phyloP scores from a whole-genome alignment of 495 filamentous ascomycete genomes.

The Podospora sp. region DNA sequence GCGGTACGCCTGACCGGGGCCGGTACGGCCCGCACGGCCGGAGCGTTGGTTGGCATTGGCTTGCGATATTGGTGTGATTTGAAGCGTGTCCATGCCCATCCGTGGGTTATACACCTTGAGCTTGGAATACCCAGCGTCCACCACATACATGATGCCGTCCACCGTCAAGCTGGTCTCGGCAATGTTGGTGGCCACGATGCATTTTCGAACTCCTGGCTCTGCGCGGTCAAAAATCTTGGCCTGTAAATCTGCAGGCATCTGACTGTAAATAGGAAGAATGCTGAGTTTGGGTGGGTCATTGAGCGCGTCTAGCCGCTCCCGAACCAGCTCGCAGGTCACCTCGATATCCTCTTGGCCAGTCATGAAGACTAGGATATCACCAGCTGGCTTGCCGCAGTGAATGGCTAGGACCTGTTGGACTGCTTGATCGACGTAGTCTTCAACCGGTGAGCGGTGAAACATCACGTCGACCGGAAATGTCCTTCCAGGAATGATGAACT shows the following conservation, averaged over 20 bases:
- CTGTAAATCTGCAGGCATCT: slow-evolving; percentile 98
- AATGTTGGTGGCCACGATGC: slow-evolving; percentile 98
- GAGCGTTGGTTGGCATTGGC: slow-evolving; percentile 94
- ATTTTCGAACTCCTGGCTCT: slow-evolving; percentile 87
- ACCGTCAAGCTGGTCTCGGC: slow-evolving; percentile 98
- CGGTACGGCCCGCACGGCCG: slow-evolving; percentile 91
- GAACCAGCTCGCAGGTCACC: slow-evolving; percentile 88
- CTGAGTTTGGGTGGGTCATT: slow-evolving; percentile 95
- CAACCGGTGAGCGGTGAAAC: slow-evolving; percentile 91
- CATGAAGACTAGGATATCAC: slow-evolving; percentile 99
- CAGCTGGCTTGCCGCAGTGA: slow-evolving; percentile 86
- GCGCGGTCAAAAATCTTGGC: slow-evolving; percentile 97
- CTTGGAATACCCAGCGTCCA: slow-evolving; percentile 95
- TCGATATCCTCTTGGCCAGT: slow-evolving; percentile 99
- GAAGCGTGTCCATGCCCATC: slow-evolving; percentile 99
- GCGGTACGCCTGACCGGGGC: slow-evolving; percentile 93
- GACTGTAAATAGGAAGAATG: slow-evolving; percentile 97
- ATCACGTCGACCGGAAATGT: slow-evolving; percentile 98
- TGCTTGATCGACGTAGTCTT: slow-evolving; percentile 96
- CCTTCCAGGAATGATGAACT: slow-evolving; percentile 94
- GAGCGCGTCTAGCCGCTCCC: slow-evolving; percentile 83
- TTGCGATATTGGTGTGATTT: slow-evolving; percentile 97
- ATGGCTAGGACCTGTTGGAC: slow-evolving; percentile 98
- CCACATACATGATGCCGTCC: slow-evolving; percentile 99
- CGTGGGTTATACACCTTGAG: slow-evolving; percentile 97